A percentile compares a stretch with the other conserved stretches of the same genome.
Evolutionary conservation across 768 basidiomycete species (phyloP).

Genomic region (Tephrocybe sp.): DNA sequence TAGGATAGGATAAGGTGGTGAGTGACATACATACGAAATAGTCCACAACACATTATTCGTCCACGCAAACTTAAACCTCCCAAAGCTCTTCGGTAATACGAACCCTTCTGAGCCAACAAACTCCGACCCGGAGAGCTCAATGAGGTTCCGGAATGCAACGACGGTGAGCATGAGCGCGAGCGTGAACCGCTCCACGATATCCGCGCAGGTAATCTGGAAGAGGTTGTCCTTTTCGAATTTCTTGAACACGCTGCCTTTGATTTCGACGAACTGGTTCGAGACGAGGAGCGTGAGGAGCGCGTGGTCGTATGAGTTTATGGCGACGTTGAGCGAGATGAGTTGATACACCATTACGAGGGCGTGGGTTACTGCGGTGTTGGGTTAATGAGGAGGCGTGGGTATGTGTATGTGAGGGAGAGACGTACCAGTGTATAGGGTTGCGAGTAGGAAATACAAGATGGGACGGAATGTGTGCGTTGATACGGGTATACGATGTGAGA

Average conservation of each 20-base stretch:
- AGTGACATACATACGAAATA: constrained; percentile 76
- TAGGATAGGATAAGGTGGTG: not conserved
- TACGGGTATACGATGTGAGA: constrained; percentile 61
- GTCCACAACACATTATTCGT: constrained; percentile 81
- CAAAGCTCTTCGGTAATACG: constrained; percentile 78
- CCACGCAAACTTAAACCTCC: constrained; percentile 54
- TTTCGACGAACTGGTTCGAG: constrained; percentile 99
- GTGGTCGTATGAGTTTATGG: constrained; percentile 97
- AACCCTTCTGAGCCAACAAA: constrained; percentile 75
- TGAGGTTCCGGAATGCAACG: constrained; percentile 91
- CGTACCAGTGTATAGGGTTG: constrained; percentile 80
- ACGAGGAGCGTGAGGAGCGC: constrained; percentile 90
- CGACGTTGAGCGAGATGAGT: constrained; percentile 91
- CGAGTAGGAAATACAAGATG: constrained; percentile 79
- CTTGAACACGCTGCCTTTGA: constrained; percentile 99
- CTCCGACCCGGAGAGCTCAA: constrained; percentile 90
- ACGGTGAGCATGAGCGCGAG: constrained; percentile 86
- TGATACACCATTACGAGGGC: constrained; percentile 96
- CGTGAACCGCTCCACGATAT: constrained; percentile 97
- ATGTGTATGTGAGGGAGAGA: constrained; percentile 8
- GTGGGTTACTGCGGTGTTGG: constrained; percentile 62
- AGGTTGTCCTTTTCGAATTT: constrained; percentile 99
- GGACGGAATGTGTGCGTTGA: constrained; percentile 72
- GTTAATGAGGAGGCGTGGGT: too few relatives aligned
- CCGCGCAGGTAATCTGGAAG: constrained; percentile 99